Percentiles rank a stretch among this genome's conserved stretches.
phyloP scores from a whole-genome alignment of 345 rosid genomes.

The Linum usitatissimum region DNA sequence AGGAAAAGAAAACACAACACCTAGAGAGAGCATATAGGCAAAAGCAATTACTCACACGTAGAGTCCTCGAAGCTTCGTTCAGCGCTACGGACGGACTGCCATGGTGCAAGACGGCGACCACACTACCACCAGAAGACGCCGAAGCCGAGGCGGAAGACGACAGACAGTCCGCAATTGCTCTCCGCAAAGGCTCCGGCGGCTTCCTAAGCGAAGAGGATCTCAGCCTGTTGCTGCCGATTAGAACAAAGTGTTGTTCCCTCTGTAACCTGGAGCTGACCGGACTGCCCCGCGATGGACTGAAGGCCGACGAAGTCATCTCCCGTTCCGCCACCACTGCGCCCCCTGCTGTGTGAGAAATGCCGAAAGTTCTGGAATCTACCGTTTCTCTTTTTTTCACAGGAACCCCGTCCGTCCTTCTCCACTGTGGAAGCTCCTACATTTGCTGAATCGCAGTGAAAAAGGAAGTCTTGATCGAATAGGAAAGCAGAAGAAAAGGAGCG shows the following conservation, averaged over 20 bases:
- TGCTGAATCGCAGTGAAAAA: neutral
- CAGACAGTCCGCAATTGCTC: constrained; percentile 78
- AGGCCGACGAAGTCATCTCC: constrained; percentile 21
- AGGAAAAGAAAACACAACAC: neutral
- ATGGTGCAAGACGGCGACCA: constrained; percentile 38
- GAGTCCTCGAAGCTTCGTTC: constrained; percentile 88
- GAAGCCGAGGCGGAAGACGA: constrained; percentile 36
- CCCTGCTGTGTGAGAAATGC: constrained; percentile 15
- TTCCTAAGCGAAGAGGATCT: constrained; percentile 78
- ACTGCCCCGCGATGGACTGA: constrained; percentile 51
- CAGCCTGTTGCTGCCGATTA: constrained; percentile 47
- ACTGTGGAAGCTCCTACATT: neutral
- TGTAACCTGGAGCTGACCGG: constrained; percentile 61
- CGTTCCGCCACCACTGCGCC: constrained; percentile 3
- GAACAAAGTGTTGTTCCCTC: constrained; percentile 25
- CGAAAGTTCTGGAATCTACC: constrained; percentile 3
- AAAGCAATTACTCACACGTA: constrained; percentile 49
- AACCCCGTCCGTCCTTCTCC: neutral
- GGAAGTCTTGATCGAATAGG: neutral
- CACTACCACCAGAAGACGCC: constrained; percentile 36
- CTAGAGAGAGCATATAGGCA: neutral
- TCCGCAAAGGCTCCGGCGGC: constrained; percentile 93
- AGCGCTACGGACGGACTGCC: constrained; percentile 42
- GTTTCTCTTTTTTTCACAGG: neutral
- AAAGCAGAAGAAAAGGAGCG: neutral